Conservation (phyloP, 257 asterid species). For the Solanum tarapatanum region DNA sequence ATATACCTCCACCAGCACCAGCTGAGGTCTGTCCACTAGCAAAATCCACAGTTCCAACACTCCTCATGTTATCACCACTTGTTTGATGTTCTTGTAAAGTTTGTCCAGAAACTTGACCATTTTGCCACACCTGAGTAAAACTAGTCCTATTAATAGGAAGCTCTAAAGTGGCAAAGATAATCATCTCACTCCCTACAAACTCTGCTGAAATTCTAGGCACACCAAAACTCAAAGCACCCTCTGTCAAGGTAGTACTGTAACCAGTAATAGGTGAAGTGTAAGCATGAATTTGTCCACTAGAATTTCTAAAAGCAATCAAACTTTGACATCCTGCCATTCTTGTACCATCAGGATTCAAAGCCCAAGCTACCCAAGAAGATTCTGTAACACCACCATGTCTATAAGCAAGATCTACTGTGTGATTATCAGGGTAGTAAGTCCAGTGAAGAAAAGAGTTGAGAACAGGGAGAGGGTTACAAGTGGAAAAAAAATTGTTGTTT, state of each 20-base stretch:
- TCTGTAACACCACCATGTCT: background rate
- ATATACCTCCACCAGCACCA: background rate
- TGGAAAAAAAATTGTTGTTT: background rate
- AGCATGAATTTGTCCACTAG: background rate
- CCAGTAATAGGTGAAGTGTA: background rate
- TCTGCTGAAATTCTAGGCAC: conserved; percentile 5
- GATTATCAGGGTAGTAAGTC: background rate
- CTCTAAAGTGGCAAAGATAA: conserved; percentile 9
- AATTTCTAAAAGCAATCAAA: background rate
- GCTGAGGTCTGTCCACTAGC: background rate
- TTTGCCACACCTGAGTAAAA: conserved; percentile 24
- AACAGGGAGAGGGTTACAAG: background rate
- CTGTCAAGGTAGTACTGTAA: background rate
- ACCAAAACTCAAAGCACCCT: background rate
- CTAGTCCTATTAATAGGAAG: conserved; percentile 2
- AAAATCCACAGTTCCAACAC: background rate
- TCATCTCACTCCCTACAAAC: background rate
- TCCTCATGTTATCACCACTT: background rate
- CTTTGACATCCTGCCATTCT: background rate
- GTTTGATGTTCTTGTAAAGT: background rate
- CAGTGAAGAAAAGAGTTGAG: conserved; percentile 4
- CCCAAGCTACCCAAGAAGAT: conserved; percentile 8
- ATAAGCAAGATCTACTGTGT: conserved; percentile 8
- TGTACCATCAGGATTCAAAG: background rate
- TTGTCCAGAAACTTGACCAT: conserved; percentile 1